Evolutionary conservation across 257 asterid species (phyloP).

Genomic region (Petunia axillaris): DNA sequence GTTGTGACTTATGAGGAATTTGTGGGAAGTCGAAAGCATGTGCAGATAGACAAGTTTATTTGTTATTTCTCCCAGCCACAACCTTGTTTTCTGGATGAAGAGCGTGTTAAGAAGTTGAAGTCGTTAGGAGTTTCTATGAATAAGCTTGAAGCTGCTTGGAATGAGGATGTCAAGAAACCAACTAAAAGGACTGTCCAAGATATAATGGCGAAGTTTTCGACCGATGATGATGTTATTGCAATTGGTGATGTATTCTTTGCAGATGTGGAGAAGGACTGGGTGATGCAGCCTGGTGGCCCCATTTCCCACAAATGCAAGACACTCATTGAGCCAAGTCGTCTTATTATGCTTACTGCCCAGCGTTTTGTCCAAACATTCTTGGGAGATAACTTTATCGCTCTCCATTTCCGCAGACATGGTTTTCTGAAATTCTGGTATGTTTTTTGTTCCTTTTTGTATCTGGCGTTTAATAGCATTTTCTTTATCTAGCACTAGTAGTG

Average conservation of each 20-base stretch:
- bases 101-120: conserved; percentile 83
- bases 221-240: conserved; percentile 77
- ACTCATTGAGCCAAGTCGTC: conserved; percentile 86
- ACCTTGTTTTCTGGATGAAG: conserved; percentile 89
- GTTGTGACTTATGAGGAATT: conserved; percentile 90
- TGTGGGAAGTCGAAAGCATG: conserved; percentile 60
- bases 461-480: neutral
- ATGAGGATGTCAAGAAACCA: conserved; percentile 90
- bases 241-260: conserved; percentile 97
- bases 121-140: conserved; percentile 68
- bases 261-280: conserved; percentile 87
- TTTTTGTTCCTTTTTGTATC: conserved; percentile 19
- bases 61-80: conserved; percentile 89
- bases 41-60: conserved; percentile 71
- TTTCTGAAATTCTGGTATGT: conserved; percentile 94
- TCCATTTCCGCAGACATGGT: conserved; percentile 97
- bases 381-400: conserved; percentile 82
- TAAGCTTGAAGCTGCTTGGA: conserved; percentile 81
- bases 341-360: conserved; percentile 90
- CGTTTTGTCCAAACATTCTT: conserved; percentile 92
- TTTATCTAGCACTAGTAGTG: neutral
- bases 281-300: conserved; percentile 98
- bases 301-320: conserved; percentile 87
- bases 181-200: conserved; percentile 61
- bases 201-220: conserved; percentile 65